Percentiles rank a stretch among this genome's conserved stretches.
phyloP scores from a whole-genome alignment of 352 stramenopile species.

The Peronospora destructor region DNA sequence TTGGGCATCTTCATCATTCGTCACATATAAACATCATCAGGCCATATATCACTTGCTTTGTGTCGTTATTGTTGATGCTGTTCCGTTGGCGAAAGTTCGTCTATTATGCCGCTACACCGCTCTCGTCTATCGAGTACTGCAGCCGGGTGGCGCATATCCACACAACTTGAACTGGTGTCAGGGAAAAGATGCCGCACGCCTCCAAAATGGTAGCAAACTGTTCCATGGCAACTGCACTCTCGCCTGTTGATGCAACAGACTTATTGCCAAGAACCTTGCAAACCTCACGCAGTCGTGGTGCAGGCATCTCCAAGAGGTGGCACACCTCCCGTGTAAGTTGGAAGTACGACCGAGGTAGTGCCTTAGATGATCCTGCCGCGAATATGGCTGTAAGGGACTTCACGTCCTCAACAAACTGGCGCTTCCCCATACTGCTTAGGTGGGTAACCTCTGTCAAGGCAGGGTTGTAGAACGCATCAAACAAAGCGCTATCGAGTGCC shows the following conservation, averaged over 20 bases:
- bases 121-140: conserved; percentile 10
- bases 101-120: background rate
- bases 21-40: conserved; percentile 6
- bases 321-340: conserved; percentile 41
- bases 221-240: conserved; percentile 25
- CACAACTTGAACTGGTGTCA: conserved; percentile 42
- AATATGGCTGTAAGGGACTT: conserved; percentile 33
- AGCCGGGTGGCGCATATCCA: conserved; percentile 27
- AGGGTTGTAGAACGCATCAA: conserved; percentile 27
- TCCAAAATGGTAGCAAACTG: conserved; percentile 71
- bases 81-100: background rate
- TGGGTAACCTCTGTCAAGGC: conserved; percentile 1
- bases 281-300: conserved; percentile 37
- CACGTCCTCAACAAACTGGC: conserved; percentile 43
- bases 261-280: conserved; percentile 36
- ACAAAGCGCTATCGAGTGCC: conserved; percentile 35
- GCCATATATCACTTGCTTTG: conserved; percentile 5
- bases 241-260: conserved; percentile 1
- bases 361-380: conserved; percentile 21
- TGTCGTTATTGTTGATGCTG: background rate
- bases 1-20: conserved; percentile 1
- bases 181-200: conserved; percentile 42
- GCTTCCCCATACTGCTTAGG: conserved; percentile 20
- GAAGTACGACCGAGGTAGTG: conserved; percentile 34
- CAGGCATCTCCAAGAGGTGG: conserved; percentile 37